These are phyloP conservation scores for Candida buenavistaensis DNA, from an alignment of 1,139 yeast species.

Conservation along the genomic window DNA sequence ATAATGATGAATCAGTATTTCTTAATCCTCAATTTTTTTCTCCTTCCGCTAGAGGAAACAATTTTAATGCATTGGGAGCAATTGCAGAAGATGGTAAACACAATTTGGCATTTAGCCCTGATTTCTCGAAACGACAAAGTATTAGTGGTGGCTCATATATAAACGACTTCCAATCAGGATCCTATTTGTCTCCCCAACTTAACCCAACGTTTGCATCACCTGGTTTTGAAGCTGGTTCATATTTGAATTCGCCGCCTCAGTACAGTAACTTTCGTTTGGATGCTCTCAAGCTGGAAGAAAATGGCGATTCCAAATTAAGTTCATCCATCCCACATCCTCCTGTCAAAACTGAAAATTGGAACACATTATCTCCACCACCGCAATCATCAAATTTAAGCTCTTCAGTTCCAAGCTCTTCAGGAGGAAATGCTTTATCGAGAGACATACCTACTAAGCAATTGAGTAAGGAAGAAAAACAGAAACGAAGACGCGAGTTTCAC, in stretches of 20 bases:
- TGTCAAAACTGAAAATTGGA: constrained; percentile 15
- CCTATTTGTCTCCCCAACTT: constrained; percentile 29
- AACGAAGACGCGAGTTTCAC: constrained; percentile 73
- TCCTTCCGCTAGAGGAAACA: constrained; percentile 29
- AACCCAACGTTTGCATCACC: constrained; percentile 26
- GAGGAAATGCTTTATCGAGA: constrained; percentile 6
- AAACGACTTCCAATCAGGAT: constrained; percentile 20
- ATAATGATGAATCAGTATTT: constrained; percentile 21
- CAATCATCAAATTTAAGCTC: constrained; percentile 13
- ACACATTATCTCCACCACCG: constrained; percentile 30
- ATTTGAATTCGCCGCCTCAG: constrained; percentile 38
- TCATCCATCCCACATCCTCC: constrained; percentile 27
- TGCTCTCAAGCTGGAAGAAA: constrained; percentile 10
- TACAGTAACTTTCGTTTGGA: constrained; percentile 1
- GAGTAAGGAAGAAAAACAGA: constrained; percentile 67
- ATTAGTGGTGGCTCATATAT: constrained; percentile 17
- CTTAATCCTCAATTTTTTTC: constrained; percentile 45
- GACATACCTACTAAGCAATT: constrained; percentile 42
- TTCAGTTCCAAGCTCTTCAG: constrained; percentile 13
- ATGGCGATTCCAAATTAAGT: constrained; percentile 13
- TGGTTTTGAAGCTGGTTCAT: constrained; percentile 23
- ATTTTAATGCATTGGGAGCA: constrained; percentile 30
- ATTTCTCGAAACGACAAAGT: constrained; percentile 33
- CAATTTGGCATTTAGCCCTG: constrained; percentile 28
- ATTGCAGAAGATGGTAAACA: constrained; percentile 28